A percentile compares a stretch with the other conserved stretches of the same genome.
Evolutionary conservation across 2,329 filamentous ascomycete species (phyloP).

Genomic region (Fusarium musae): DNA sequence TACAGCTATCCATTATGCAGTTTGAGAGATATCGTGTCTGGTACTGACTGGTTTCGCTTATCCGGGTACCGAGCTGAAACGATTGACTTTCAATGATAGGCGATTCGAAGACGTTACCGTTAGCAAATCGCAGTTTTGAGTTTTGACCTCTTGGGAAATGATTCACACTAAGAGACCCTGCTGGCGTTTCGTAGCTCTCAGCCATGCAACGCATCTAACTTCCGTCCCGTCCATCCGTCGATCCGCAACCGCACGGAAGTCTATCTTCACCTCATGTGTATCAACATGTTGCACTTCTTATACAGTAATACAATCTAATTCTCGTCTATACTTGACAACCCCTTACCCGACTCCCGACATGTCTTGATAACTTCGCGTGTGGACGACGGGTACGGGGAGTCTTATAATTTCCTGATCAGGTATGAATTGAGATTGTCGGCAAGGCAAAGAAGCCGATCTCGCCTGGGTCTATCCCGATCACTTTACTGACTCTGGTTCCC

Average conservation of each 20-base stretch:
- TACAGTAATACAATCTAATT: neutral
- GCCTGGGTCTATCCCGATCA: neutral
- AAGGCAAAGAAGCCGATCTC: neutral
- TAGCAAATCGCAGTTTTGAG: neutral
- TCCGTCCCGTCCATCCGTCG: neutral
- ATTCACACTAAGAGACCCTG: neutral
- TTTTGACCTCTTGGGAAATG: neutral
- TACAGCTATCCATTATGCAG: neutral
- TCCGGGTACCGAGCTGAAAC: neutral
- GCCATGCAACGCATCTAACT: neutral
- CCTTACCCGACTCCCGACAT: neutral
- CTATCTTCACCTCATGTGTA: neutral
- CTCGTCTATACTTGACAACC: neutral
- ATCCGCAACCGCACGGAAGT: neutral
- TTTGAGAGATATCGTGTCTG: neutral
- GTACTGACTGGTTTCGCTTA: neutral
- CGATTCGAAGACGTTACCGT: neutral
- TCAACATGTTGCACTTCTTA: neutral
- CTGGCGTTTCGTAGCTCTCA: neutral
- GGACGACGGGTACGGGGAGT: neutral
- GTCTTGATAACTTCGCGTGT: too few species aligned
- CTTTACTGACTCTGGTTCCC: accelerated
- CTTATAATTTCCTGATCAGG: neutral
- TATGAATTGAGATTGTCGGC: neutral
- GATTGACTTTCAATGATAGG: neutral